phyloP scores from a whole-genome alignment of 108 stramenopile species.

The Skeletonema marinoi region DNA sequence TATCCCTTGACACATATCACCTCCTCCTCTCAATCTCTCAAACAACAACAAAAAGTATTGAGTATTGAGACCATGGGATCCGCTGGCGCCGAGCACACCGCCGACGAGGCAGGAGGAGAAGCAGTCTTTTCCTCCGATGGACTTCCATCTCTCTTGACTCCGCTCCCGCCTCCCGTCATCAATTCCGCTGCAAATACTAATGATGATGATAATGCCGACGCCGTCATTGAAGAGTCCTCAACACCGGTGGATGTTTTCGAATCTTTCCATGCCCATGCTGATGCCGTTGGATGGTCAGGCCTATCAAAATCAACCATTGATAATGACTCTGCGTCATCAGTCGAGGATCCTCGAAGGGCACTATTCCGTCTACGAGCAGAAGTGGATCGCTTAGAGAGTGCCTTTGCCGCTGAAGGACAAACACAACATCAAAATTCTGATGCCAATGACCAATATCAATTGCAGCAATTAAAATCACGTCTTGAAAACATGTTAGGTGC shows the following conservation, averaged over 20 bases:
- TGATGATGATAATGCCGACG: slow-evolving; percentile 17
- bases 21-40: no score
- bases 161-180: slow-evolving; percentile 50
- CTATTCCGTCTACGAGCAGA: slow-evolving; percentile 33
- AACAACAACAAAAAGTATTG: no score
- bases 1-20: no score
- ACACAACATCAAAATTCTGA: neutral
- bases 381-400: slow-evolving; percentile 34
- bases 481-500: slow-evolving; percentile 27
- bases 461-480: slow-evolving; percentile 28
- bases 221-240: slow-evolving; percentile 29
- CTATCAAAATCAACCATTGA: slow-evolving; percentile 8
- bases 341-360: slow-evolving; percentile 33
- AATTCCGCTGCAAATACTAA: neutral
- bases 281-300: slow-evolving; percentile 12
- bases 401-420: slow-evolving; percentile 4
- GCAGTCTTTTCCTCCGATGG: slow-evolving; percentile 79
- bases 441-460: slow-evolving; percentile 3
- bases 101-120: slow-evolving; percentile 86
- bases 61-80: neutral
- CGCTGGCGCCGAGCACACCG: slow-evolving; percentile 34
- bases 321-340: neutral
- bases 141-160: slow-evolving; percentile 54
- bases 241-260: slow-evolving; percentile 30
- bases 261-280: slow-evolving; percentile 14